Conservation (phyloP, 2,329 filamentous ascomycete genomes). For the Phyllosticta citriasiana region DNA sequence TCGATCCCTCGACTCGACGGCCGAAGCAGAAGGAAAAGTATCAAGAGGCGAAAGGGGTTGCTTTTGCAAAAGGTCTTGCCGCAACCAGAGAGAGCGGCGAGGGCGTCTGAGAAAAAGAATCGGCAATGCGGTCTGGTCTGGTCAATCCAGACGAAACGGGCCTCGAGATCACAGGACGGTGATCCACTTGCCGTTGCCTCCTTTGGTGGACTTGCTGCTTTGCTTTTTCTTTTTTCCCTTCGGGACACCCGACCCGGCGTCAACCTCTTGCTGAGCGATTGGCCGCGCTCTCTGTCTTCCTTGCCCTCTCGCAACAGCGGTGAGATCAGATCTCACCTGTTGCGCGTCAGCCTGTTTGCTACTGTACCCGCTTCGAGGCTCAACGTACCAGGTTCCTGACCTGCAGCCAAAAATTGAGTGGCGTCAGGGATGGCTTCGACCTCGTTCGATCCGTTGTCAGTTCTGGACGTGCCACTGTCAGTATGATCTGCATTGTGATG, state of each 20-base stretch:
- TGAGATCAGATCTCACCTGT: slow-evolving; percentile 9
- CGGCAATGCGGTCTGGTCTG: slow-evolving; percentile 6
- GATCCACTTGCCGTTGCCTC: background rate
- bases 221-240: slow-evolving; percentile 10
- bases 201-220: slow-evolving; percentile 1
- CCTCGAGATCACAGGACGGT: background rate
- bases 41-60: background rate
- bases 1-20: too few species aligned
- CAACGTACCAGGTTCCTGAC: slow-evolving; percentile 9
- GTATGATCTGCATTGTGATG: slow-evolving; percentile 1
- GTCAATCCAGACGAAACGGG: slow-evolving; percentile 5
- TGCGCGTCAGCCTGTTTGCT: slow-evolving; percentile 3
- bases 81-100: background rate
- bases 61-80: background rate
- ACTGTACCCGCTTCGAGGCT: slow-evolving; percentile 7
- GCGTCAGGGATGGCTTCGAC: slow-evolving; percentile 4
- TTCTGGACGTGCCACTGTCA: slow-evolving; percentile 1
- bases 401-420: slow-evolving; percentile 12
- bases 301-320: slow-evolving; percentile 6
- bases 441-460: slow-evolving; percentile 3
- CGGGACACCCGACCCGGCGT: slow-evolving; percentile 9
- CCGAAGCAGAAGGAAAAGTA: too few species aligned
- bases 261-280: slow-evolving; percentile 8
- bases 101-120: slow-evolving; percentile 4
- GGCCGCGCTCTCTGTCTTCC: background rate